These are phyloP conservation scores for Anaeromyces robustus DNA, from an alignment of 192 early-diverging fungal species.

Conservation along the genomic window DNA sequence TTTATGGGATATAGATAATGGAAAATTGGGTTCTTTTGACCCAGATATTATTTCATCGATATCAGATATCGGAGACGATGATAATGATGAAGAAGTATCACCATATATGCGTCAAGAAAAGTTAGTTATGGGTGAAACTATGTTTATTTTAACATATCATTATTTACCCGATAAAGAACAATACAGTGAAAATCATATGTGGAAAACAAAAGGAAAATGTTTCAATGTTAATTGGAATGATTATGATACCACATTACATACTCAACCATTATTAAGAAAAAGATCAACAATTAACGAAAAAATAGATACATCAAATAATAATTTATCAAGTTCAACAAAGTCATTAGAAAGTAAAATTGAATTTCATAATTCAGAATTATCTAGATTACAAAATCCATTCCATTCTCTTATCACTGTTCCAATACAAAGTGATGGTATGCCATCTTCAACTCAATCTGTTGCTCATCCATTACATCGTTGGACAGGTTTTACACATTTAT, in stretches of 20 bases:
- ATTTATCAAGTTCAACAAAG: background rate
- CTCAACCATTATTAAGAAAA: background rate
- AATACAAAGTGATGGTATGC: background rate
- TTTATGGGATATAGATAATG: background rate
- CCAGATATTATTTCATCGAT: background rate
- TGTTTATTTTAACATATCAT: background rate
- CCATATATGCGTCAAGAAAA: background rate
- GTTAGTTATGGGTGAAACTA: background rate
- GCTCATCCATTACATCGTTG: background rate
- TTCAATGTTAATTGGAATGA: background rate
- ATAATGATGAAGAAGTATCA: background rate
- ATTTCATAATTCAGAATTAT: background rate
- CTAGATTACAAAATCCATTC: background rate
- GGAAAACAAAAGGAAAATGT: background rate
- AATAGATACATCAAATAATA: background rate
- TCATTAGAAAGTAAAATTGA: background rate
- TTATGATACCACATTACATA: background rate
- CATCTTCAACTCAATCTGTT: background rate
- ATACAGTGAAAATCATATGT: background rate
- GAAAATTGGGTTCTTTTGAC: background rate
- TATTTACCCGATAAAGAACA: background rate
- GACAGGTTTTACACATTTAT: background rate
- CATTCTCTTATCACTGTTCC: background rate
- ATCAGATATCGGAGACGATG: background rate
- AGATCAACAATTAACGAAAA: background rate